Evolutionary conservation across 768 basidiomycete genomes (phyloP).

Genomic region (Psilocybe sp.): DNA sequence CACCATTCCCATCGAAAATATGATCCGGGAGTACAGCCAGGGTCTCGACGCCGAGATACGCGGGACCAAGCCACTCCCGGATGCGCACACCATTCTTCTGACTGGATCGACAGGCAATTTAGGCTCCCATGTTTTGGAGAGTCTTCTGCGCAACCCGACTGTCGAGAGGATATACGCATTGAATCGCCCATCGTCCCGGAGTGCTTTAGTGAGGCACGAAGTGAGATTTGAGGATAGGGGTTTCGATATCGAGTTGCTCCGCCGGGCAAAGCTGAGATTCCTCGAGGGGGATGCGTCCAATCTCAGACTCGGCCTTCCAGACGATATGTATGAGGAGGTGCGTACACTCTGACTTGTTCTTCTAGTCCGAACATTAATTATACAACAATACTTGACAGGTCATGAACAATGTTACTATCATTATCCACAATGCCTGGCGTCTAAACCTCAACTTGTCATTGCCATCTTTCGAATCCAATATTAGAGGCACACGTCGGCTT

Average conservation of each 20-base stretch:
- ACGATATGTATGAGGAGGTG: neutral
- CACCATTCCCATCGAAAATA: slow-evolving; percentile 9
- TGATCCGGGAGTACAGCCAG: slow-evolving; percentile 14
- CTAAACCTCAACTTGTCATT: slow-evolving; percentile 44
- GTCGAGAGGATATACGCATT: slow-evolving; percentile 28
- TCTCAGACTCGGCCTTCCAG: neutral
- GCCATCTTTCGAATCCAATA: slow-evolving; percentile 39
- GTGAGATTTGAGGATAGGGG: slow-evolving; percentile 28
- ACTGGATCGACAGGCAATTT: slow-evolving; percentile 42
- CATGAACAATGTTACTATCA: neutral
- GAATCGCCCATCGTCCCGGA: slow-evolving; percentile 23
- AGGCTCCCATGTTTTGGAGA: slow-evolving; percentile 31
- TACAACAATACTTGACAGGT: neutral
- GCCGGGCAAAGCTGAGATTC: neutral
- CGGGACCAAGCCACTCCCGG: neutral
- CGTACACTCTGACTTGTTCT: neutral
- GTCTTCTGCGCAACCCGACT: slow-evolving; percentile 17
- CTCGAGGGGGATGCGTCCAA: neutral
- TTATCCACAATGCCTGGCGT: slow-evolving; percentile 8
- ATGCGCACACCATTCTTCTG: slow-evolving; percentile 26
- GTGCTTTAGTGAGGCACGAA: slow-evolving; percentile 16
- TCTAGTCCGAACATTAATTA: neutral
- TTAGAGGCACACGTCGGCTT: slow-evolving; percentile 36
- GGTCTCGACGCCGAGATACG: neutral
- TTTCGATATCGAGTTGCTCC: slow-evolving; percentile 23